Evolutionary conservation across 179 eudicot genomes (phyloP), one percentile per base, ranked within the genome.

Genomic region (Camellia oleifera): DNA sequence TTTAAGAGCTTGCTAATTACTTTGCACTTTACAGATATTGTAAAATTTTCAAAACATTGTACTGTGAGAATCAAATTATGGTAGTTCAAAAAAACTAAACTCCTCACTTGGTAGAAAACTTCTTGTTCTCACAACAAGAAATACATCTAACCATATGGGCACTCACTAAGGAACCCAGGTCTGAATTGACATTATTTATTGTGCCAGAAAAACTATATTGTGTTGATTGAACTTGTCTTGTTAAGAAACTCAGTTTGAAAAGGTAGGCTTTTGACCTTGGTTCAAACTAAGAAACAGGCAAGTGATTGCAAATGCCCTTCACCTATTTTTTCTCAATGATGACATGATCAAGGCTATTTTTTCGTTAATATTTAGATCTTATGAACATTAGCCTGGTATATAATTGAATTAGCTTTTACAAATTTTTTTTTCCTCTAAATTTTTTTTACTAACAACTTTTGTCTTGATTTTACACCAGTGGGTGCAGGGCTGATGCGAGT

Each of bases 401-500:
- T 75, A 74, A 50, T 63, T 26, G 14, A 46, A 15, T 66, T 18
- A 42, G 56, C 75, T 58, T 58, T 61, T 54, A 70, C 0, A 7
- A 23, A 56, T 11, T 8, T 23, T 32, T 32, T 32, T 32, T 32
- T 32, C 40, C 2, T 32, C 40, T 66, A 7, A 48, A 45, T 62
- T 53, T 74, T 57, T 20, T 72, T 77, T 70, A 69, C 85, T 81
- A 80, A 81, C 69, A 48, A 71, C 66, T 54, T 61, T 79, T 79
- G 56, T 83, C 57, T 75, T 80, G 72, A 66, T 83, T 82, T 84
- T 58, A 71, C 84, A 79, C 74, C 90, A 97, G 99, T 88, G 99
- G 99, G 77, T 97, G 98, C 91, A 87, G 99, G 88, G 90, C 97
- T 78, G 99, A 97, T 91, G 99, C 97, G 48, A 94, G 97, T 82